phyloP scores from a whole-genome alignment of 441 rosid genomes.

The Adansonia rubrostipa region DNA sequence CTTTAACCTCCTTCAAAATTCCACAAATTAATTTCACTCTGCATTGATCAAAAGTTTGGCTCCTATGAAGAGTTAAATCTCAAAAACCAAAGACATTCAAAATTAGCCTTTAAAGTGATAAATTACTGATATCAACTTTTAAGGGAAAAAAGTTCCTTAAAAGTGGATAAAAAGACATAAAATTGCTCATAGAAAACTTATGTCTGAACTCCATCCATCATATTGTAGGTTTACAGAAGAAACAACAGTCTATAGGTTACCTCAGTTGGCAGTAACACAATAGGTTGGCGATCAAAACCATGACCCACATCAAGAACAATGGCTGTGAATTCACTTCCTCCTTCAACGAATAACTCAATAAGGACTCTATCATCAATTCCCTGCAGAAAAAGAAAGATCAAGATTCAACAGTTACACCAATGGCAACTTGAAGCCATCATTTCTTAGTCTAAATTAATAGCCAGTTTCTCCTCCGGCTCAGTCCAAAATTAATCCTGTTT shows the following conservation, averaged over 20 bases:
- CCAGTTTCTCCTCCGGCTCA: conserved; percentile 11
- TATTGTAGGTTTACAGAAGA: conserved; percentile 10
- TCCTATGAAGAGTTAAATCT: background rate
- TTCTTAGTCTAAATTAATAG: background rate
- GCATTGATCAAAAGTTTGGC: background rate
- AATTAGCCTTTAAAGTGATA: background rate
- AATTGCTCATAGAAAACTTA: background rate
- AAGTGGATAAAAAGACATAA: background rate
- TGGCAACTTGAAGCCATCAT: conserved; percentile 2
- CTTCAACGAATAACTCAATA: conserved; percentile 80
- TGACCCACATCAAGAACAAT: conserved; percentile 91
- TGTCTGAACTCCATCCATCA: background rate
- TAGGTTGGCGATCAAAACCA: conserved; percentile 73
- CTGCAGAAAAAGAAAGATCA: conserved; percentile 42
- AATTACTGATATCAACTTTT: background rate
- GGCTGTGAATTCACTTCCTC: conserved; percentile 91
- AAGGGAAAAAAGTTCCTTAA: background rate
- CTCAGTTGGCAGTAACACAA: conserved; percentile 91
- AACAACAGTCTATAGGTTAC: conserved; percentile 41
- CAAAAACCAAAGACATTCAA: background rate
- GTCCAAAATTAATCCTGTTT: conserved; percentile 20
- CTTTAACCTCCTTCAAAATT: background rate
- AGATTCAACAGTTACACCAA: conserved; percentile 23
- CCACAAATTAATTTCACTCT: background rate
- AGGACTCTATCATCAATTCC: conserved; percentile 83